Base-by-base conservation (phyloP, 768 basidiomycete species). In the Postia placenta region DNA sequence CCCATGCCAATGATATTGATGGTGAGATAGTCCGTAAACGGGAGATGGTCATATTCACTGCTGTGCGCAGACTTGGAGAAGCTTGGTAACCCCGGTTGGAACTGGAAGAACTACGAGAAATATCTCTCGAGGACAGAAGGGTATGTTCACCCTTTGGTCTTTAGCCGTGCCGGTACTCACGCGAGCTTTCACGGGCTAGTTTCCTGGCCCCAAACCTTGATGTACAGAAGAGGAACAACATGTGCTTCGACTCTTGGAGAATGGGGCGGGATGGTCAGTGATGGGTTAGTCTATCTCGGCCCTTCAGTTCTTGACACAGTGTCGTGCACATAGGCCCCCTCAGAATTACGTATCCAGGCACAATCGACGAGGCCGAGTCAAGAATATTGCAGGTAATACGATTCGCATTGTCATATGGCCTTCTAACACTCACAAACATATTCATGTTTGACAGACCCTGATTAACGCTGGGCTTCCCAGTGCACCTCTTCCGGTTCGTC, bases 31-130 rank as follows among this genome's bases (percentile, higher is more conserved):
- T 11, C 38, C 27, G 15, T 33, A 33, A 7, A 7, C 30, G 30
- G 15, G 15, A 33, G 7, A 7, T 7, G 30, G 30, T 33, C 15
- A 7, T 7, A 33, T 33, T n/a, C n/a, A n/a, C n/a, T n/a, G n/a
- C n/a, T n/a, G n/a, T n/a, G n/a, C n/a, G n/a, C n/a, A 60, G 62
- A 61, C 22, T 47, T 60, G 23, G 60, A 60, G 48, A 49, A 54
- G 7, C 57, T 64, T 0, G 62, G 62, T 0, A 64, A 64, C 46
- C 59, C 60, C 0, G 60, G 60, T 1, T 64, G 59, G 60, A 61
- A 60, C 28, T 64, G 57, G 58, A 45, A 52, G 22, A 55, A 57
- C 33, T 56, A 48, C 27, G 46, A 57, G 37, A 53, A 56, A 25
- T 56, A 53, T 38, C 35, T 61, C 11, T 38, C 37, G 1, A 57